Base-by-base conservation (phyloP, 495 filamentous ascomycete species). In the Penicillium atrosanguineum region DNA sequence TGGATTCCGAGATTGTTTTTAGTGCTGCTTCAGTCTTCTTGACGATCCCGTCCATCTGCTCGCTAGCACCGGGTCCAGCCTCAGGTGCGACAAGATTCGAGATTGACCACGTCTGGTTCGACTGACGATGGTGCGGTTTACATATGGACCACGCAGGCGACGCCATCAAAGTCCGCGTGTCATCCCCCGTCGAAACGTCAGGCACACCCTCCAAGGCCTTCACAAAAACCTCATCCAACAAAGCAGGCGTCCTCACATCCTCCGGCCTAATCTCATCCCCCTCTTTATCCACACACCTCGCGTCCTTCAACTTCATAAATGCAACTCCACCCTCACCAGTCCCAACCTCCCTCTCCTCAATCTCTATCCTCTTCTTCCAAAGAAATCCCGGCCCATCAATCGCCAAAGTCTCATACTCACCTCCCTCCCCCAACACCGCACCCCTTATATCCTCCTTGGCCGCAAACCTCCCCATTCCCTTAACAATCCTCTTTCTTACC, bases 331-430 rank as follows among this genome's bases (percentile, higher is more conserved):
- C 90, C 6, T 85, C 88, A 44, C 84, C 88, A 42, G 55, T 64
- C 14, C 85, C 72, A 29, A 86, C 71, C 49, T 71, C 71, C 57
- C 75, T 76, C 11, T 80, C 78, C 1, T 70, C 75, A 21, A 97
- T 73, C 46, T 81, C 78, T 53, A 98, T 87, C 48, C 77, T 78
- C 52, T 76, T 76, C 69, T 83, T 86, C 75, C 90, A 96, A 56
- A 95, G 60, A 52, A 73, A 71, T 1, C 60, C 52, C 3, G 92
- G 93, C 26, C 91, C 94, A 70, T 90, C 83, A 26, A 97, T 59
- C 34, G 92, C 90, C 20, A 98, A 70, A 19, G 90, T 97, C 78
- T 98, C 94, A 73, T 93, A 98, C 76, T 98, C 94, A 4, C 95
- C 94, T 3, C 94, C 94, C 63, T 97, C 94, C 0, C 95, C 94